Evolutionary conservation across 305 asterid genomes (phyloP).

Genomic region (Coffea humblotiana): DNA sequence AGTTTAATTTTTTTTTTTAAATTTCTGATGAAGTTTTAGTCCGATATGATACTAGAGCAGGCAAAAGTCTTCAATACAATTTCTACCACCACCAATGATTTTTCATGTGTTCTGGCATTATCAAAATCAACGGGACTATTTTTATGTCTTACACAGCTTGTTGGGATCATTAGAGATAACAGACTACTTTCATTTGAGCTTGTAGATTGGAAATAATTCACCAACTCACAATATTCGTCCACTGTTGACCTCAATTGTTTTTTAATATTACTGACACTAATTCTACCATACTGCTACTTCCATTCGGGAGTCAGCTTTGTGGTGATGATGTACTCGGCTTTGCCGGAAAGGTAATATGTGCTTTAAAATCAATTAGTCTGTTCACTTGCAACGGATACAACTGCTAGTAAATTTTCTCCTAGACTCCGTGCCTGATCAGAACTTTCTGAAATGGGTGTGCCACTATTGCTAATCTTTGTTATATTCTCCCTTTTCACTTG

Average conservation of each 20-base stretch:
- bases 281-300: no score
- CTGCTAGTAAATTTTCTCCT: not conserved
- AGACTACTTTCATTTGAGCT: no score
- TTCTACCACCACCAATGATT: not conserved
- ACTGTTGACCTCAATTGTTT: not conserved
- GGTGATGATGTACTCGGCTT: not conserved
- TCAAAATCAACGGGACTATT: not conserved
- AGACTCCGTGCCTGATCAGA: not conserved
- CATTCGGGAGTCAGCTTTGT: not conserved
- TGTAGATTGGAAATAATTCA: not conserved
- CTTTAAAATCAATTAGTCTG: not conserved
- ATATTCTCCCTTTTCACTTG: no score
- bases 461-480: no score
- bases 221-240: not conserved
- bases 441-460: no score
- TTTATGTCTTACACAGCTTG: no score
- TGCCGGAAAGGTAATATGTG: not conserved
- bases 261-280: not conserved
- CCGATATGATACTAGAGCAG: not conserved
- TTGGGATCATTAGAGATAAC: not conserved
- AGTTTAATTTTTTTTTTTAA: not conserved
- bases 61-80: not conserved
- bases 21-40: not conserved
- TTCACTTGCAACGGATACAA: not conserved
- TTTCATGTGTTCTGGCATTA: not conserved